These are phyloP conservation scores for Talaromyces liani DNA, from an alignment of 495 filamentous ascomycete genomes.

Conservation along the genomic window DNA sequence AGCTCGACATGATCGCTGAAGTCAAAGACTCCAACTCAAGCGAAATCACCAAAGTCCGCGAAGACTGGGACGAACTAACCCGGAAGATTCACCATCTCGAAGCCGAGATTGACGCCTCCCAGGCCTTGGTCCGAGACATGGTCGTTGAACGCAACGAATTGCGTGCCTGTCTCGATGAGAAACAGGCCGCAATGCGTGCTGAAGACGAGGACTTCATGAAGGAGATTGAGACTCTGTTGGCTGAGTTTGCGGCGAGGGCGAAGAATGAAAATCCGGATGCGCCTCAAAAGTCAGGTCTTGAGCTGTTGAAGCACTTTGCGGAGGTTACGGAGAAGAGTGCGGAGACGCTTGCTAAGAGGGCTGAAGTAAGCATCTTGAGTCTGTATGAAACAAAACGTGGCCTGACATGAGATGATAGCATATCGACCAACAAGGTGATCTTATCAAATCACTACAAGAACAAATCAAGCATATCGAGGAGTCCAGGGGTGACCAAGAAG, in stretches of 20 bases:
- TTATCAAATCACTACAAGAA: constrained; percentile 52
- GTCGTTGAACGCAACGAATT: constrained; percentile 37
- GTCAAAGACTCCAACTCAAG: constrained; percentile 37
- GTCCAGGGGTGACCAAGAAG: constrained; percentile 24
- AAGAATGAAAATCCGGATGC: constrained; percentile 25
- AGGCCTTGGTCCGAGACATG: constrained; percentile 31
- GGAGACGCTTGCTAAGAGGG: constrained; percentile 38
- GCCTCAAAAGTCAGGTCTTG: constrained; percentile 31
- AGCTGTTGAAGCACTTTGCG: constrained; percentile 36
- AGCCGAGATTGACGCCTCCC: constrained; percentile 33
- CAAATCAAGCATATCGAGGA: constrained; percentile 47
- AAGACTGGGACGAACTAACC: constrained; percentile 34
- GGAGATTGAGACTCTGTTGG: constrained; percentile 36
- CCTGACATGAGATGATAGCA: constrained; percentile 30
- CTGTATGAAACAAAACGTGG: neutral
- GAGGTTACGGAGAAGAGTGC: constrained; percentile 38
- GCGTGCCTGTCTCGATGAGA: constrained; percentile 33
- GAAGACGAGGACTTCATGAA: constrained; percentile 36
- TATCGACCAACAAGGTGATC: constrained; percentile 52
- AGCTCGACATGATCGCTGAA: constrained; percentile 39
- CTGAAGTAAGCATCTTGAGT: constrained; percentile 32
- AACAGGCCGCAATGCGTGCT: constrained; percentile 28
- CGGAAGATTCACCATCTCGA: constrained; percentile 34
- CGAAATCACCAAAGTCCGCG: constrained; percentile 38
- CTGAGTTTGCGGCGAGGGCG: constrained; percentile 30